Evolutionary conservation across 148 eudicot genomes (phyloP).

Genomic region (Simmondsia chinensis): DNA sequence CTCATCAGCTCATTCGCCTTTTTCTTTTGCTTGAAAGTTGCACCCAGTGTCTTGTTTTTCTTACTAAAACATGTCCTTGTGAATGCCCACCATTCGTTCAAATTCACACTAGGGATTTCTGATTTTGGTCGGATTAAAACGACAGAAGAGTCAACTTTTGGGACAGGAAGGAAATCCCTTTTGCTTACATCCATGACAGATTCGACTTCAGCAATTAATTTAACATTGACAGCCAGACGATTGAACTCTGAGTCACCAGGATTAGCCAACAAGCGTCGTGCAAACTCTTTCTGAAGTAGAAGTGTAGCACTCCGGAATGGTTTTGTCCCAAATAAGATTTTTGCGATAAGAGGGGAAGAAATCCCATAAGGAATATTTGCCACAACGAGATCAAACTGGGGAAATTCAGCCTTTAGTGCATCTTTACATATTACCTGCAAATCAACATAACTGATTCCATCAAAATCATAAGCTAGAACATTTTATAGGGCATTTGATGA

Average conservation of each 20-base stretch:
- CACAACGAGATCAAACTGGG: constrained; percentile 78
- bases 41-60: constrained; percentile 94
- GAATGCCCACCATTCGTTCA: constrained; percentile 87
- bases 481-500: constrained; percentile 27
- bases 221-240: constrained; percentile 79
- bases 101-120: constrained; percentile 53
- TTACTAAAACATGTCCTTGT: constrained; percentile 74
- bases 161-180: constrained; percentile 71
- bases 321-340: constrained; percentile 49
- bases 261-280: constrained; percentile 68
- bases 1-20: constrained; percentile 64
- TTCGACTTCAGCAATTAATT: constrained; percentile 74
- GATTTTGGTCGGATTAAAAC: constrained; percentile 54
- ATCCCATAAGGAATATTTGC: constrained; percentile 91
- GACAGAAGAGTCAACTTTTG: constrained; percentile 89
- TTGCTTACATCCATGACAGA: constrained; percentile 85
- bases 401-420: constrained; percentile 78
- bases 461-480: too few species aligned
- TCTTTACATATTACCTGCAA: constrained; percentile 66
- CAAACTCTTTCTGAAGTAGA: constrained; percentile 92
- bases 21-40: constrained; percentile 85
- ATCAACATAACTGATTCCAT: background rate
- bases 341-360: constrained; percentile 87
- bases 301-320: constrained; percentile 74
- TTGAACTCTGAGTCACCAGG: constrained; percentile 94